Evolutionary conservation across 768 basidiomycete species (phyloP).

Genomic region (Leccinum disarticulatum): DNA sequence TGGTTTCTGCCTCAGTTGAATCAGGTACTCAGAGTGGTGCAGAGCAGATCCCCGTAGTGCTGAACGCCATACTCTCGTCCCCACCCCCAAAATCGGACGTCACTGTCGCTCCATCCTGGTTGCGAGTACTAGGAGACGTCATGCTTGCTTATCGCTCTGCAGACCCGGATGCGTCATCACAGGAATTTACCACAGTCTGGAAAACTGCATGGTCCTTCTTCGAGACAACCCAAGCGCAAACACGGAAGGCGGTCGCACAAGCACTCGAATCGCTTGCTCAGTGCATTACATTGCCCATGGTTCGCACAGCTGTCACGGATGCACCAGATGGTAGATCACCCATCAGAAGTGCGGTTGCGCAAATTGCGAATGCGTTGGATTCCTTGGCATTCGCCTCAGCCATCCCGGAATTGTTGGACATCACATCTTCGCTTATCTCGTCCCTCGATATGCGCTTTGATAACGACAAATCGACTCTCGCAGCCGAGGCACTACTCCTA

Average conservation of each 20-base stretch:
- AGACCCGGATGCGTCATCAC: constrained; percentile 49
- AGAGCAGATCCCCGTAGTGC: constrained; percentile 57
- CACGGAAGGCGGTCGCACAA: constrained; percentile 62
- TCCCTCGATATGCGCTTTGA: constrained; percentile 54
- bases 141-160: constrained; percentile 62
- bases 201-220: constrained; percentile 74
- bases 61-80: constrained; percentile 67
- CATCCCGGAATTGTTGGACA: constrained; percentile 76
- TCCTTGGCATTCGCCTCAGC: constrained; percentile 71
- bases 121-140: constrained; percentile 69
- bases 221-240: constrained; percentile 61
- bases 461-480: constrained; percentile 44
- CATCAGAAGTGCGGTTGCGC: constrained; percentile 61
- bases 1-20: constrained; percentile 58
- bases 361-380: constrained; percentile 66
- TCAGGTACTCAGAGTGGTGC: constrained; percentile 50
- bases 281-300: constrained; percentile 68
- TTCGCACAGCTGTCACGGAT: constrained; percentile 52
- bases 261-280: constrained; percentile 63
- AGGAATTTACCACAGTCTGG: constrained; percentile 67
- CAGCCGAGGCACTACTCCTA: constrained; percentile 68
- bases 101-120: constrained; percentile 74
- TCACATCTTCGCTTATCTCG: constrained; percentile 67
- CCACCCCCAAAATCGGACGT: constrained; percentile 69
- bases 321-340: constrained; percentile 47